A percentile compares a stretch with the other conserved stretches of the same genome.
phyloP scores from a whole-genome alignment of 345 rosid species.

The Laguncularia racemosa region DNA sequence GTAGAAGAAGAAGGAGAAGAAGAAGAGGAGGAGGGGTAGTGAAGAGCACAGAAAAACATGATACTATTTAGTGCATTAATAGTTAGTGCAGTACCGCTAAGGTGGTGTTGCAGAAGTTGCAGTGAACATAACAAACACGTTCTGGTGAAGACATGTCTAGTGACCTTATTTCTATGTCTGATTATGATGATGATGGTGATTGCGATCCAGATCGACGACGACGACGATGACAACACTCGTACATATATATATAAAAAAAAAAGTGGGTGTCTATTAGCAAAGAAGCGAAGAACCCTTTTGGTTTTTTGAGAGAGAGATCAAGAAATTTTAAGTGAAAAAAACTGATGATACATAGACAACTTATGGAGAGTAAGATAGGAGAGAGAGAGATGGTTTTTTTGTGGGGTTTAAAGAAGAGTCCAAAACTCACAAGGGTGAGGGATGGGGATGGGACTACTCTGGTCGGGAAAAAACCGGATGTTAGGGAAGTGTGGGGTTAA shows the following conservation, averaged over 20 bases:
- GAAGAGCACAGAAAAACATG: background rate
- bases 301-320: background rate
- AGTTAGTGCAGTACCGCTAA: conserved; percentile 61
- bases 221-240: background rate
- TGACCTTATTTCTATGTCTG: conserved; percentile 36
- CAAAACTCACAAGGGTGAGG: conserved; percentile 16
- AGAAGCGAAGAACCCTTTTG: background rate
- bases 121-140: conserved; percentile 87
- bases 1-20: background rate
- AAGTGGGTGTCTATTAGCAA: background rate
- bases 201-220: background rate
- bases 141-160: conserved; percentile 64
- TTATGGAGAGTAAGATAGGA: conserved; percentile 16
- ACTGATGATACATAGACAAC: conserved; percentile 5
- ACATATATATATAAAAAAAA: background rate
- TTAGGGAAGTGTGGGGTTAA: conserved; percentile 7
- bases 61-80: background rate
- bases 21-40: background rate
- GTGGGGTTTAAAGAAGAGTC: conserved; percentile 10
- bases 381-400: conserved; percentile 16
- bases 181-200: background rate
- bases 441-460: conserved; percentile 26
- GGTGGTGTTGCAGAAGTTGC: conserved; percentile 98
- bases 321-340: conserved; percentile 8
- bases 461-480: conserved; percentile 25